A percentile compares a stretch with the other conserved stretches of the same genome.
These are phyloP conservation scores for Blumeria hordei DNA, from an alignment of 2,329 filamentous ascomycete genomes.

Conservation along the genomic window DNA sequence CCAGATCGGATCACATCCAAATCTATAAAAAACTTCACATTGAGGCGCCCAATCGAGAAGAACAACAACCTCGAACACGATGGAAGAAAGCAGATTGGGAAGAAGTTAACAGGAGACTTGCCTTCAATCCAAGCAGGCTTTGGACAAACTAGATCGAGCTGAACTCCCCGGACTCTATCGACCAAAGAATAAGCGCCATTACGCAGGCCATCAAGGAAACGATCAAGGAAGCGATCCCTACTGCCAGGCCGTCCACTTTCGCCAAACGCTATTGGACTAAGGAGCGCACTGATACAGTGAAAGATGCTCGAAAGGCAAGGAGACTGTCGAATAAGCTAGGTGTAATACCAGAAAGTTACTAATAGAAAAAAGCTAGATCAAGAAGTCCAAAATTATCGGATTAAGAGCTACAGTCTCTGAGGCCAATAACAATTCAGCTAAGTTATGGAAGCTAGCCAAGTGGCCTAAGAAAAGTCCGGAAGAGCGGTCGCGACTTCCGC, in stretches of 20 bases:
- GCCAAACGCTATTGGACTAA: not conserved
- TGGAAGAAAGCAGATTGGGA: too few relatives aligned
- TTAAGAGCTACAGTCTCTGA: not conserved
- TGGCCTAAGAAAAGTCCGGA: not conserved
- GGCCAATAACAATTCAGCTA: too few relatives aligned
- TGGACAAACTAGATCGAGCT: too few relatives aligned
- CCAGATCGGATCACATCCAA: too few relatives aligned
- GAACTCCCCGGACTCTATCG: too few relatives aligned
- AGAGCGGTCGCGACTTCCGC: not conserved
- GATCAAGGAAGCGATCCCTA: not conserved
- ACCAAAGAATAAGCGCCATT: too few relatives aligned
- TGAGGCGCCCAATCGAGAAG: too few relatives aligned
- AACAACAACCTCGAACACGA: too few relatives aligned
- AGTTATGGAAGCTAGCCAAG: not conserved
- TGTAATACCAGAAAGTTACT: not conserved
- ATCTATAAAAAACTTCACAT: too few relatives aligned
- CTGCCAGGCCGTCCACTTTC: not conserved
- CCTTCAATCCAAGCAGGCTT: too few relatives aligned
- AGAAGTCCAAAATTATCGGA: not conserved
- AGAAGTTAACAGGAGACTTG: too few relatives aligned
- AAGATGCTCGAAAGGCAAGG: not conserved
- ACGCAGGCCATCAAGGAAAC: too few relatives aligned
- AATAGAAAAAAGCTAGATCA: not conserved
- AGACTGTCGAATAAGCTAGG: not conserved
- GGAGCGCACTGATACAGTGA: not conserved